A percentile compares a stretch with the other conserved stretches of the same genome.
Conservation (phyloP, 2,329 filamentous ascomycete species). For the Niveomyces coronatus region DNA sequence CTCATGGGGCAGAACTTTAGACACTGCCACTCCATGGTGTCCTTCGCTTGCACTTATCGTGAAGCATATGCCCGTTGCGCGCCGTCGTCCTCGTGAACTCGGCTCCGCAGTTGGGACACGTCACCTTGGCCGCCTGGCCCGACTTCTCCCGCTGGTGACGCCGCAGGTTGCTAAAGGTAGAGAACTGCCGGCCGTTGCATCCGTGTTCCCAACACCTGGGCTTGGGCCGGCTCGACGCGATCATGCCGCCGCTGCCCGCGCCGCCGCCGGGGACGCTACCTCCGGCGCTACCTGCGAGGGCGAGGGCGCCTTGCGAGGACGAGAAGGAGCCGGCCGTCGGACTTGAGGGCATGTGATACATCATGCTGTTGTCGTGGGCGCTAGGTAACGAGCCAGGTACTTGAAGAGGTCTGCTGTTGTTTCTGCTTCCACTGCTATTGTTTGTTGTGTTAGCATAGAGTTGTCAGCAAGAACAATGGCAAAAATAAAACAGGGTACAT, state of each 20-base stretch:
- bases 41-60: slow-evolving; percentile 79
- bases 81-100: slow-evolving; percentile 87
- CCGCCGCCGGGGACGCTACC: slow-evolving; percentile 27
- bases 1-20: too few species aligned
- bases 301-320: slow-evolving; percentile 15
- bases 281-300: slow-evolving; percentile 26
- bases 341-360: slow-evolving; percentile 29
- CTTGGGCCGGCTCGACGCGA: slow-evolving; percentile 73
- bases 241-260: slow-evolving; percentile 36
- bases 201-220: slow-evolving; percentile 96
- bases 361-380: slow-evolving; percentile 18
- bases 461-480: too few species aligned
- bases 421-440: background rate
- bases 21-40: slow-evolving; percentile 22
- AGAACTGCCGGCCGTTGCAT: slow-evolving; percentile 91
- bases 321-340: background rate
- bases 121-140: slow-evolving; percentile 78
- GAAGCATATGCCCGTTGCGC: slow-evolving; percentile 71
- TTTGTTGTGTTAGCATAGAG: background rate
- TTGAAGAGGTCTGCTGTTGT: background rate
- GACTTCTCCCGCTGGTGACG: slow-evolving; percentile 92
- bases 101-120: slow-evolving; percentile 82
- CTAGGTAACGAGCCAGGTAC: too few species aligned
- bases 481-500: too few species aligned
- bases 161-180: slow-evolving; percentile 89